phyloP scores from a whole-genome alignment of 306 rosid genomes.

The Medicago truncatula region MtrunA17r5.0-ANR NC_053047.1:13607001-13607500 shows the following conservation, averaged over 20 bases:
- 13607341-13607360: too few species aligned
- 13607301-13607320: too few species aligned
- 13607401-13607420: too few species aligned
- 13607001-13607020: constrained; percentile 55
- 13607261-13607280: constrained; percentile 74
- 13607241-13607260: constrained; percentile 72
- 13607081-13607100: constrained; percentile 43
- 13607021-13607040: constrained; percentile 40
- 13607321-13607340: too few species aligned
- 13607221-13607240: constrained; percentile 50
- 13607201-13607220: constrained; percentile 51
- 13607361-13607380: too few species aligned
- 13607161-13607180: constrained; percentile 67
- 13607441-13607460: too few species aligned
- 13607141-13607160: constrained; percentile 71
- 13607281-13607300: too few species aligned
- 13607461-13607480: too few species aligned
- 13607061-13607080: constrained; percentile 73
- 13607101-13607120: not conserved
- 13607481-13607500: too few species aligned
- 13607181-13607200: constrained; percentile 49
- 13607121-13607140: constrained; percentile 50
- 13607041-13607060: constrained; percentile 58
- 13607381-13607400: too few species aligned
- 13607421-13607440: too few species aligned